Evolutionary conservation across 768 basidiomycete species (phyloP).

Genomic region (Lactarius hengduanensis): DNA sequence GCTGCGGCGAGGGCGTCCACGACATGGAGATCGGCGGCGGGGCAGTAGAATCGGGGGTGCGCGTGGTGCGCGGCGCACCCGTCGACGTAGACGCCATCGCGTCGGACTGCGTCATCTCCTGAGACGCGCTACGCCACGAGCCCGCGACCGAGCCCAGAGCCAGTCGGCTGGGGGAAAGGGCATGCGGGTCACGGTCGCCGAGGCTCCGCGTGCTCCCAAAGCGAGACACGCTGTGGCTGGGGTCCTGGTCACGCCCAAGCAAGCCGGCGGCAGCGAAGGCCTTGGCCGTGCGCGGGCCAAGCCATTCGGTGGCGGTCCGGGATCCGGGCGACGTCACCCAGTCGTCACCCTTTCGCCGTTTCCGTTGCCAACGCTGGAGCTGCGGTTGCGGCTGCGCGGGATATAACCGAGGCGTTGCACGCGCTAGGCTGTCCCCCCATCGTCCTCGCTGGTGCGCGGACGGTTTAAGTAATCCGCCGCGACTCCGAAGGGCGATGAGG

Average conservation of each 20-base stretch:
- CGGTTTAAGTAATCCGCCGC: slow-evolving; percentile 30
- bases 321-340: slow-evolving; percentile 23
- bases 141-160: slow-evolving; percentile 25
- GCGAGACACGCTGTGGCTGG: slow-evolving; percentile 29
- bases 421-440: slow-evolving; percentile 17
- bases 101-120: slow-evolving; percentile 40
- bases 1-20: slow-evolving; percentile 41
- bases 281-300: slow-evolving; percentile 69
- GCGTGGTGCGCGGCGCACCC: slow-evolving; percentile 44
- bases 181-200: slow-evolving; percentile 38
- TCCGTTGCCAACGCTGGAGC: slow-evolving; percentile 62
- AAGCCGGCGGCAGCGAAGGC: slow-evolving; percentile 74
- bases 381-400: slow-evolving; percentile 53
- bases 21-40: slow-evolving; percentile 59
- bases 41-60: slow-evolving; percentile 62
- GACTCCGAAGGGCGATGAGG: slow-evolving; percentile 34
- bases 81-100: slow-evolving; percentile 46
- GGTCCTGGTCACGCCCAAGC: slow-evolving; percentile 32
- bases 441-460: slow-evolving; percentile 35
- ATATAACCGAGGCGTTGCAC: slow-evolving; percentile 13
- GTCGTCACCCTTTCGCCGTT: slow-evolving; percentile 25
- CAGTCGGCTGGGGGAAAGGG: slow-evolving; percentile 43
- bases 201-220: slow-evolving; percentile 34
- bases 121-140: slow-evolving; percentile 27
- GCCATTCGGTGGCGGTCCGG: slow-evolving; percentile 50